Base-by-base conservation (phyloP, 352 stramenopile species). In the Phytopythium oedochilum region DNA sequence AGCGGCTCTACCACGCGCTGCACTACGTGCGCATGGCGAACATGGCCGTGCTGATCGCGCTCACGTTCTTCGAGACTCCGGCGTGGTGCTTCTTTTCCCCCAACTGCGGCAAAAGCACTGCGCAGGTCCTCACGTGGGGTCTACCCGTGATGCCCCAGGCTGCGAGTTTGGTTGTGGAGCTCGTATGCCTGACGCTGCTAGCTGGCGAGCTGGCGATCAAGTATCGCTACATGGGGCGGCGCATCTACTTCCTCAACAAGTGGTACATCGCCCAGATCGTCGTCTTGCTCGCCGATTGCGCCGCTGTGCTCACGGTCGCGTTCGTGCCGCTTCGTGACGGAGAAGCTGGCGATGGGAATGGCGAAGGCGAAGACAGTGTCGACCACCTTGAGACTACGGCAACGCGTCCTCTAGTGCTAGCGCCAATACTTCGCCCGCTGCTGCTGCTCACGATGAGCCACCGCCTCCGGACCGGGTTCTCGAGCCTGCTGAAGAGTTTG, bases 21-120 rank as follows among this genome's bases (percentile, higher is more conserved):
- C 64, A 66, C 9, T 73, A 74, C 38, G 55, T 77, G 20, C 64
- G 77, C 12, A 49, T 68, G 11, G 53, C 60, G n/a, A 81, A 81
- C 47, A 77, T 88, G 64, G 50, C 53, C 9, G 60, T 83, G 29
- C 53, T 88, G 15, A 55, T 88, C 12, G 18, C 57, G 15, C 54
- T 88, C 17, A 62, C 66, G 53, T 84, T 83, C 46, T 77, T 86
- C 22, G 77, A 88, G 51, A 70, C 70, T 6, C 77, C 77, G 5
- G 79, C 70, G 26, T 88, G 77, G 77, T 88, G 77, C 44, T 73
- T 68, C 38, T 81, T 73, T n/a, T 49, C 44, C 1, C 28, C 38
- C 5, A 60, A 58, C 1, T 88, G 74, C 35, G 74, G 74, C 8
- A 61, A 78, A 36, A 36, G 49, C 1, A 40, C 51, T 5, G n/a